A percentile compares a stretch with the other conserved stretches of the same genome.
phyloP scores from a whole-genome alignment of 2,329 filamentous ascomycete species.

The Calonectria montana region DNA sequence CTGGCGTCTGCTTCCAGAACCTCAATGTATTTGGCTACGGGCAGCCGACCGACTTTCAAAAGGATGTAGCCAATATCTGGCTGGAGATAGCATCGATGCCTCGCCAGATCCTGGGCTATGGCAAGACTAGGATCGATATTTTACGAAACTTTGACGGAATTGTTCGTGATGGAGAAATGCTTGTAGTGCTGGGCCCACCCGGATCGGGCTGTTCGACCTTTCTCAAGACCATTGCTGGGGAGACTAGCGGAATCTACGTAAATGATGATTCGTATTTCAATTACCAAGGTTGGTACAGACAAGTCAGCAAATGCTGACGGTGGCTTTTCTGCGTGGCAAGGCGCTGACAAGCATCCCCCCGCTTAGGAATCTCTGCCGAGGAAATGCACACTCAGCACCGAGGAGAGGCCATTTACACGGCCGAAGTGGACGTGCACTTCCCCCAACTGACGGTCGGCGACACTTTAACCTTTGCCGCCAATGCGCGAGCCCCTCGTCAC shows the following conservation, averaged over 20 bases:
- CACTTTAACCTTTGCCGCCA: conserved; percentile 79
- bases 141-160: conserved; percentile 73
- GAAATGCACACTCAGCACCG: conserved; percentile 53
- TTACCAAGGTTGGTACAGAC: conserved; percentile 70
- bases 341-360: conserved; percentile 13
- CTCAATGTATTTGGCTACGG: conserved; percentile 76
- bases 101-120: conserved; percentile 62
- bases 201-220: conserved; percentile 81
- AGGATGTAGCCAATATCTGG: conserved; percentile 70
- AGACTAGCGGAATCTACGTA: conserved; percentile 80
- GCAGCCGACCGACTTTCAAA: conserved; percentile 75
- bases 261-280: conserved; percentile 78
- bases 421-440: conserved; percentile 84
- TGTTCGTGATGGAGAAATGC: conserved; percentile 75
- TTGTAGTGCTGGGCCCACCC: conserved; percentile 77
- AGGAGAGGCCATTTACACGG: conserved; percentile 85
- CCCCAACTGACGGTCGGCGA: conserved; percentile 79
- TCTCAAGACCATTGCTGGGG: conserved; percentile 82
- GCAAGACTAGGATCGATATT: conserved; percentile 71
- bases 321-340: neutral
- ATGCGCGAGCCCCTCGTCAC: conserved; percentile 70
- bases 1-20: conserved; percentile 72
- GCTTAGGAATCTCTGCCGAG: conserved; percentile 31
- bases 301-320: neutral
- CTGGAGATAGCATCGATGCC: conserved; percentile 57